Base-by-base conservation (phyloP, 306 rosid species). In the Prinsepia uniflora region DNA sequence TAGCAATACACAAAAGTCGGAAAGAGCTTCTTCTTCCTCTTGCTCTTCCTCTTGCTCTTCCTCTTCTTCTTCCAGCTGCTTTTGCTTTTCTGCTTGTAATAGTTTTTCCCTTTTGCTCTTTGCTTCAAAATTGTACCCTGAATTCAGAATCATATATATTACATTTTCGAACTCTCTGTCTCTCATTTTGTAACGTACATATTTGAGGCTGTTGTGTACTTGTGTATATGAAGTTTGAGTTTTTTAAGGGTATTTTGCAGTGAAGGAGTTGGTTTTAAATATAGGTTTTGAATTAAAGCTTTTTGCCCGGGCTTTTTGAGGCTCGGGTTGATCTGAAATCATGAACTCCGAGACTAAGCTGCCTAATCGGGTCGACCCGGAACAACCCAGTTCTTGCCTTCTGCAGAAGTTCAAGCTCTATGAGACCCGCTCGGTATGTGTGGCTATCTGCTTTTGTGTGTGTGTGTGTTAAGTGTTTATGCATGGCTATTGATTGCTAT, bases 401-500 rank as follows among this genome's bases (percentile, higher is more conserved):
- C 81, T 94, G 96, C 94, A 94, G 81, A 94, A 91, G 83, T 94
- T 94, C 88, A 91, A 87, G 78, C 99, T 94, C 61, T 91, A 94
- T 36, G 99, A 94, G 76, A 89, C 97, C 18, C 87, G 85, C 76
- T 89, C 97, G 92, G 99, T 94, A 90, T 45, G 36, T 30, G 36
- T 3, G 36, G 50, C 13, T 46, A 10, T 14, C 13, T 46, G 50
- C 13, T 12, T 46, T 6, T 49, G 19, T 49, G 19, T 49, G 20
- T n/a, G 9, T 56, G 62, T 56, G 62, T 20, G 62, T 22, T 22
- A 4, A 56, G 20, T 56, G 40, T 17, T 13, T 7, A 6, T 15
- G 55, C 55, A 49, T 49, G 55, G 6, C 19, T 49, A 2, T 14
- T 49, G 15, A 2, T 49, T 7, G 45, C 49, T 49, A 12, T 36